Base-by-base conservation (phyloP, 495 filamentous ascomycete species). In the Penicillium flavigenum region DNA sequence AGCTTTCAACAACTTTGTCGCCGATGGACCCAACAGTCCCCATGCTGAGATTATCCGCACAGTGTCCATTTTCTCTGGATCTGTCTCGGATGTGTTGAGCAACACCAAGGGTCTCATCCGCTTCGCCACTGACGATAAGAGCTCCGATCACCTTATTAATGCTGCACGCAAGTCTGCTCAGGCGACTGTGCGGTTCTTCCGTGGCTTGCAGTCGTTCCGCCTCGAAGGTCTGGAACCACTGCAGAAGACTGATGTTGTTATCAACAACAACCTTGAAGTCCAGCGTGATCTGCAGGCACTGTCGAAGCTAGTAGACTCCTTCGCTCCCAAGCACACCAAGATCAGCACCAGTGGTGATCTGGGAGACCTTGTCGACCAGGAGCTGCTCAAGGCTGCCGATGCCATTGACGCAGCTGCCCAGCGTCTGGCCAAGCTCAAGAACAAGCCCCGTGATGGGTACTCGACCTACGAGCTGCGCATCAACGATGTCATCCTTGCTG, bases 1-100 rank as follows among this genome's bases (percentile, higher is more conserved):
- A 3, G 86, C 94, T 0, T 98, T 97, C 81, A 98, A 96, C 77
- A 92, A 93, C 69, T 97, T 91, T 73, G 95, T 98, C 60, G 92
- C 92, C 16, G 94, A 98, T 72, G 94, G 94, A 0, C 94, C 94
- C 4, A 96, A 92, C 77, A 92, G 90, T 75, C 88, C 86, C 10
- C 90, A 96, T 67, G 83, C 88, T 4, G 91, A 94, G 59, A 88
- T 98, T 54, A 98, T 97, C 73, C 91, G 93, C 62, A 94, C 90
- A 1, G 85, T 96, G 54, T 91, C 90, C 63, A 83, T 90, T 32
- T 98, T 97, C 72, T 79, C 94, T 1, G 88, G 91, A 29, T 89
- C 94, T 32, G 85, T 96, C 62, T 88, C 94, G 14, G 94, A 98
- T 74, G 94, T 98, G 5, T 85, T 96, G 64, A 90, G 85, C 74